Base-by-base conservation (phyloP, 768 basidiomycete species). In the Melanogaster broomeanus region DNA sequence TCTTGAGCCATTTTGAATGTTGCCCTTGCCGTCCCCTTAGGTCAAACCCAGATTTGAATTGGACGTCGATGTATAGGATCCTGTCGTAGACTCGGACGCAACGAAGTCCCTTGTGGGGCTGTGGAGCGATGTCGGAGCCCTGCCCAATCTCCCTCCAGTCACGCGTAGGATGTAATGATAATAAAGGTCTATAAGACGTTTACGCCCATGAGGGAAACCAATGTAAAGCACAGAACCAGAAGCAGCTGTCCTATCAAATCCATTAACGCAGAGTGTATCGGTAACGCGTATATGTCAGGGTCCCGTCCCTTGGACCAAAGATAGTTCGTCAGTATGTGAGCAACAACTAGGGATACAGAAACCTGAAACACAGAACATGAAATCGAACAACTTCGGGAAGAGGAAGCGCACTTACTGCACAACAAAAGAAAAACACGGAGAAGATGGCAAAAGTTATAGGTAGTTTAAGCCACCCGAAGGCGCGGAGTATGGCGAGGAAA, bases 231-330 rank as follows among this genome's bases (percentile, higher is more conserved):
- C 1, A 80, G 59, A 2, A 92, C 91, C 9, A 98, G 80, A 8
- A 96, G 73, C 19, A 88, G 65, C 64, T 94, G 89, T 15, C 92
- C 91, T 28, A 89, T 70, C 45, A 96, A 81, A 66, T 95, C 92
- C 77, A 94, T 87, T 38, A 92, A 63, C 1, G 93, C 90, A 11
- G 90, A 93, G 58, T 96, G 93, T 24, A 96, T 81, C 8, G 94
- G 94, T n/a, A 98, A 72, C 2, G 93, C 93, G 65, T 96, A 95
- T 71, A 89, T 85, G 66, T 98, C 94, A 6, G 94, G 94, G 65
- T 98, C 94, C 24, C 84, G 75, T 11, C 81, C 75, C 49, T 75
- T 82, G 1, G 80, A 78, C 93, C 93, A 96, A 24, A 97, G 78
- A 63, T 82, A 84, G 39, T 81, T 71, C 2, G 93, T 94, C 43